These are phyloP conservation scores for Fraxinus sp. DNA, from an alignment of 305 asterid genomes.

Conservation along the genomic window DNA sequence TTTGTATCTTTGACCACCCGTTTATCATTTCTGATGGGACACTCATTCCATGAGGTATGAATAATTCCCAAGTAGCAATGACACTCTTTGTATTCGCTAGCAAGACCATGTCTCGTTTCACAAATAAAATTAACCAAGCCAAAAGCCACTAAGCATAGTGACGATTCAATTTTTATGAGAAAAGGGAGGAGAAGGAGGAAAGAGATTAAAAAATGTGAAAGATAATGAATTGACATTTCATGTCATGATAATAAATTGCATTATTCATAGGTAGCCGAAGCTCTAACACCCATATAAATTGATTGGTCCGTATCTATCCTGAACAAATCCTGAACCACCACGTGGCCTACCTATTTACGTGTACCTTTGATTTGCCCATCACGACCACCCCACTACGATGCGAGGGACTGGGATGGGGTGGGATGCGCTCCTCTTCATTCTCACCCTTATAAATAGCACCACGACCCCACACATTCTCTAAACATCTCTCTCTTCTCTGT, in stretches of 20 bases:
- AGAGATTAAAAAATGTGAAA: no score
- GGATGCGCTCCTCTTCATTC: not conserved
- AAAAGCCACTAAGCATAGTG: slow-evolving; percentile 12
- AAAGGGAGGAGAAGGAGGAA: no score
- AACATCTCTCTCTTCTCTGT: not conserved
- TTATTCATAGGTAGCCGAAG: not conserved
- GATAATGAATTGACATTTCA: no score
- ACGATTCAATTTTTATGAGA: no score
- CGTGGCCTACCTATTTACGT: not conserved
- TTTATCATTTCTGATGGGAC: slow-evolving; percentile 17
- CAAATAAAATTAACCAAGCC: not conserved
- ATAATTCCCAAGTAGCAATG: not conserved
- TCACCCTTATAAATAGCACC: slow-evolving; percentile 23
- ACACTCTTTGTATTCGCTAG: not conserved
- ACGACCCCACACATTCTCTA: slow-evolving; percentile 5
- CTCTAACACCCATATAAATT: slow-evolving; percentile 13
- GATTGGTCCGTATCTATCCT: not conserved
- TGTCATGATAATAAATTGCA: no score
- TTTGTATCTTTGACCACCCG: slow-evolving; percentile 30
- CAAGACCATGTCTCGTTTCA: not conserved
- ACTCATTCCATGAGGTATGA: not conserved
- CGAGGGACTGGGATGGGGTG: not conserved
- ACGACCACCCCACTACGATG: not conserved
- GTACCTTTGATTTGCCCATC: not conserved
- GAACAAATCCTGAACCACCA: not conserved